Evolutionary conservation across 2,329 filamentous ascomycete genomes (phyloP), one percentile per base, ranked within the genome.

Genomic region (Aspergillus glaucus): DNA sequence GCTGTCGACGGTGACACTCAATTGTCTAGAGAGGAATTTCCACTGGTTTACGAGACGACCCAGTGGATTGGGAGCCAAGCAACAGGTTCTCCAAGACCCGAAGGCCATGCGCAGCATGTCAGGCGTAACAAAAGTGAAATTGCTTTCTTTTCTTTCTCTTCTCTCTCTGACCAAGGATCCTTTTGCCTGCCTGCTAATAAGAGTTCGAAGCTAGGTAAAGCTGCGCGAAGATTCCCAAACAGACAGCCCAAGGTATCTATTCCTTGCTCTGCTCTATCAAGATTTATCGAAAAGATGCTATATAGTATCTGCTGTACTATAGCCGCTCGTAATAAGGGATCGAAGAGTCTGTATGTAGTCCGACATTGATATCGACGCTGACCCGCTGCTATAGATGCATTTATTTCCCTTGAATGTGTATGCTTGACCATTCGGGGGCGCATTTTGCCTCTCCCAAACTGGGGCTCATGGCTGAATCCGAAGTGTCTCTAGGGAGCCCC

Each of bases 171-270:
- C 56, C 59, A 60, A 63, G 61, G 59, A 62, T 63, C 57, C 59
- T 64, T 30, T 54, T 72, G 73, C 70, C 74, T 84, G 80, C 85
- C 83, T 85, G 80, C 85, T 84, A 85, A 87, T 87, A 82, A 82
- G 79, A 83, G 65, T 71, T 71, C 71, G 79, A 81, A 81, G 81
- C 83, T 87, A 86, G 80, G 79, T 81, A 80, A 78, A 81, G 74
- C 54, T 64, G 61, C 59, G 64, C 72, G 71, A 71, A 58, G 61
- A 54, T 56, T 56, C 56, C 57, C 59, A 62, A 45, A 55, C 58
- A 63, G 62, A 60, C 63, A 60, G 66, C 65, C 56, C 60, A 62
- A 63, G 62, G 62, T 61, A 59, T 66, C 66, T 70, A 77, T 67
- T 71, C 74, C 74, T 70, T 75, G 75, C 62, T 75, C 75, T 77